Conservation (phyloP, 805 yeast genomes). For the Candida berthetii region DNA sequence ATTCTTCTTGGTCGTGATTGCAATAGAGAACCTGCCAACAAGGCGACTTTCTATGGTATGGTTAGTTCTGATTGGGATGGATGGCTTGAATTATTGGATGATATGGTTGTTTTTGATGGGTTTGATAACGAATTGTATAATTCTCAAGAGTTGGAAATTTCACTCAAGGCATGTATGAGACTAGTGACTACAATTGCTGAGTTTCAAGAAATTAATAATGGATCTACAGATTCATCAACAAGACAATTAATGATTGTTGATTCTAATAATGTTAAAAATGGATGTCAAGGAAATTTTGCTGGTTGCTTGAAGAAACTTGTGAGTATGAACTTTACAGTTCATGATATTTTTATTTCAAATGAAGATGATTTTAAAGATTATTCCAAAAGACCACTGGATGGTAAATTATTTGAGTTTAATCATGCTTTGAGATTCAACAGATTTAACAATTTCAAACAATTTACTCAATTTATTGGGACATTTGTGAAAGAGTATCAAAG, state of each 20-base stretch:
- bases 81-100: slow-evolving; percentile 38
- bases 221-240: neutral
- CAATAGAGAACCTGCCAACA: slow-evolving; percentile 25
- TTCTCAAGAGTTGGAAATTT: slow-evolving; percentile 1
- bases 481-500: neutral
- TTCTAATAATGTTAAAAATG: neutral
- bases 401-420: neutral
- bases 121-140: neutral
- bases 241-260: neutral
- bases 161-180: neutral
- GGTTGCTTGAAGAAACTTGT: neutral
- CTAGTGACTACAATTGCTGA: neutral
- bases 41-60: slow-evolving; percentile 41
- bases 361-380: neutral
- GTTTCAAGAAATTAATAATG: neutral
- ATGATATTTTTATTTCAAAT: neutral
- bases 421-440: neutral
- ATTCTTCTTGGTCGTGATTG: slow-evolving; percentile 42
- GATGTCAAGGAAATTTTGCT: neutral
- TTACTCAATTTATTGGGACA: neutral
- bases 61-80: slow-evolving; percentile 39
- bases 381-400: neutral
- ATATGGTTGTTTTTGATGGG: slow-evolving; percentile 22
- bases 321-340: neutral
- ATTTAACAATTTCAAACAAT: neutral